These are phyloP conservation scores for Passiflora organensis DNA, from an alignment of 345 rosid species.

Conservation along the genomic window DNA sequence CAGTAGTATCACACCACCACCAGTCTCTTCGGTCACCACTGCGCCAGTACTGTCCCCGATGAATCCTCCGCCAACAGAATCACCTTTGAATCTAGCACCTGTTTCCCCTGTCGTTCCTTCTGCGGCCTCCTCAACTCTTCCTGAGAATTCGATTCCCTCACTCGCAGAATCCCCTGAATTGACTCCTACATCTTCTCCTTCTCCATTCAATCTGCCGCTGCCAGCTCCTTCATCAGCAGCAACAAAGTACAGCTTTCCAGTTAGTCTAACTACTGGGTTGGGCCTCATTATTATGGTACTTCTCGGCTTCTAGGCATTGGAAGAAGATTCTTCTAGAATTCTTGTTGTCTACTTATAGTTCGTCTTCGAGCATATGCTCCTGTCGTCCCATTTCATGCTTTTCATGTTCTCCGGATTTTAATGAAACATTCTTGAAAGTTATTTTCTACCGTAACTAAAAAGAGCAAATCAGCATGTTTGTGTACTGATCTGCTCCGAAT, in stretches of 20 bases:
- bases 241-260: conserved; percentile 11
- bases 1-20: conserved; percentile 23
- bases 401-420: neutral
- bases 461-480: too few relatives aligned
- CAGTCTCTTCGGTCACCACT: conserved; percentile 24
- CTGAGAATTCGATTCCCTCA: neutral
- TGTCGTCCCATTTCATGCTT: neutral
- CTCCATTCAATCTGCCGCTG: conserved; percentile 7
- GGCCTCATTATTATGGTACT: conserved; percentile 13
- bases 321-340: neutral
- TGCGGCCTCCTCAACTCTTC: conserved; percentile 2
- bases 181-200: conserved; percentile 10
- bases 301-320: conserved; percentile 6
- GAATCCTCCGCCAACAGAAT: conserved; percentile 14
- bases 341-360: neutral
- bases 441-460: too few relatives aligned
- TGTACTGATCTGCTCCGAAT: too few relatives aligned
- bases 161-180: conserved; percentile 13
- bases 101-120: conserved; percentile 14
- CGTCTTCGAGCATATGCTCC: neutral
- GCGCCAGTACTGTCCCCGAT: conserved; percentile 17
- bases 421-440: neutral
- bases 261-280: conserved; percentile 9
- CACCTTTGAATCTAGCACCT: conserved; percentile 14
- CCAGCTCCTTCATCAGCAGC: conserved; percentile 30